Base-by-base conservation (phyloP, 257 asterid genomes). In the Lantana camara region DNA sequence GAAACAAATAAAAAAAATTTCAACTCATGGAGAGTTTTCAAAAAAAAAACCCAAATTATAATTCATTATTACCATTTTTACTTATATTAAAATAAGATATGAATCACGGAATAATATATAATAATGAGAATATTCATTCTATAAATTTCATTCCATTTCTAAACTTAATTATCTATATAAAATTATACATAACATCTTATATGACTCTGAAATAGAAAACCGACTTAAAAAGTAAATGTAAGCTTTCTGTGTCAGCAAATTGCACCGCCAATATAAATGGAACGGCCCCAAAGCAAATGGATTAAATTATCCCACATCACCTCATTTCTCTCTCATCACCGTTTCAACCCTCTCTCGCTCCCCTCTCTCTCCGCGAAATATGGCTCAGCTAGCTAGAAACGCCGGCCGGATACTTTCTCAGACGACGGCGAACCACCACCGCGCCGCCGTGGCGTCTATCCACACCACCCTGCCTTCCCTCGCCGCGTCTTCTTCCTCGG, bases 401-500 rank as follows among this genome's bases (percentile, higher is more conserved):
- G 96, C 92, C 16, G 80, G 79, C 42, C 83, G 84, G 20, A 2
- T 74, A 2, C 68, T 85, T 27, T 68, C 75, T 60, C 79, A 60
- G 7, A 77, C 88, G 75, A 23, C 89, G 52, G 65, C 86, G 85
- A 61, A 54, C 27, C 75, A 73, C 73, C 85, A 82, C 72, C 79
- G 90, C 29, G 69, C 89, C 48, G 84, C 85, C 34, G 55, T 85
- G 22, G 96, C 95, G 20, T 70, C 90, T 30, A 82, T 93, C 67
- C 96, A 93, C 82, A 89, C 98, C 51, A 80, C 91, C 58, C 61
- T 83, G 11, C 96, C 96, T n/a, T 66, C 88, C 2, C 76, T 87
- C 45, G 71, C 83, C 55, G 73, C 80, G 9, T 75, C 86, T 14
- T 71, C 80, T 16, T 53, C 91, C 16, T 77, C 96, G 35, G 49